Base-by-base conservation (phyloP, 2,329 filamentous ascomycete genomes). In the Neonectria faginata region DNA sequence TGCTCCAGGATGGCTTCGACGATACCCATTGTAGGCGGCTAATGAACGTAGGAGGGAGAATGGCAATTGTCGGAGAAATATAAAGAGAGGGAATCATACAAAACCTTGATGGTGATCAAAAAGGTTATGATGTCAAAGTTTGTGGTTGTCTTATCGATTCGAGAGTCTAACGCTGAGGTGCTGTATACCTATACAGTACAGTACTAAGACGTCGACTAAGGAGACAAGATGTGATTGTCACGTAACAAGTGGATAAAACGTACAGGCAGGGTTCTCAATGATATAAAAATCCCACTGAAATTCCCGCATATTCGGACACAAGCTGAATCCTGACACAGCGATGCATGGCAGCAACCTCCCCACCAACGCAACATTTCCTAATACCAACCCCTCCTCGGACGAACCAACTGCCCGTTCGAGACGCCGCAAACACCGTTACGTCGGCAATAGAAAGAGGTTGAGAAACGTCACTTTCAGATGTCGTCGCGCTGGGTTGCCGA, bases 1-100 rank as follows among this genome's bases (percentile, higher is more conserved):
- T 81, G 76, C 62, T 79, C 78, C 65, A 85, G 51, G 31, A 85
- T 60, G 36, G 79, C 70, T 70, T 88, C 86, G 54, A 89, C 75
- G 22, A 87, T 76, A 69, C 86, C 80, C 81, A 86, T 87, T 60
- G 31, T 76, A 68, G 42, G 33, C 20, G 27, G 11, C 12, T n/a
- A 22, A 33, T 44, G 45, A 39, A 42, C 12, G 20, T 7, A 5
- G 20, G 10, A 47, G 16, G 16, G 20, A 18, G n/a, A 33, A 48
- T n/a, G 25, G 33, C 22, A 51, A 4, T 4, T 14, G 22, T 1
- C 14, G 18, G 6, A 25, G 31, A 12, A 50, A 16, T 2, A 9
- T 18, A 3, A n/a, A 36, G n/a, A 20, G 25, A 25, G 25, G 25
- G 5, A 6, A 6, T 25, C 6, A 25, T 5, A 6, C 25, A 25